Base-by-base conservation (phyloP, 192 early-diverging fungal genomes). In the Podila epicladia region DNA sequence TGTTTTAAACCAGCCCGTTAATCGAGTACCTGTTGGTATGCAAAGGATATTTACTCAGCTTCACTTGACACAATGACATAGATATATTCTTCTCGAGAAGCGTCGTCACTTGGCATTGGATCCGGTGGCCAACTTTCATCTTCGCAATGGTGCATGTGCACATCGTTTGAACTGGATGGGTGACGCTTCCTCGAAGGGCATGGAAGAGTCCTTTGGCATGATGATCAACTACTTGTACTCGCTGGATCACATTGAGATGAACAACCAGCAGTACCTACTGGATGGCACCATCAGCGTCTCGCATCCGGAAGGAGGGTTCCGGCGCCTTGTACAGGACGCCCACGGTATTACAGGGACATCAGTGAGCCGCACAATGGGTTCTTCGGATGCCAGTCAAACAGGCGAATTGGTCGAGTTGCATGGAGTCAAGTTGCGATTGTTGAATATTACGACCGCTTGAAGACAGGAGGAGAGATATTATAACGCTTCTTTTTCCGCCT, bases 221-320 rank as follows among this genome's bases (percentile, higher is more conserved):
- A 99, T 99, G 97, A 89, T 94, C 57, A 98, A 99, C 82, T 98
- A 97, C 79, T 89, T 94, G 65, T 98, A 98, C 75, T 80, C 92
- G 12, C 69, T 94, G 48, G 85, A 89, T 38, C 83, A 87, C 24
- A 85, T 97, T 64, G 95, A 97, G 78, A 82, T 83, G 59, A 97
- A 98, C 87, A 95, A 95, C 69, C 86, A 94, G 75, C 76, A 87
- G 33, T 94, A 94, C 71, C 74, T 92, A 17, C 79, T 82, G 5
- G 69, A 90, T 50, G 93, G 93, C 8, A 85, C 76, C 8, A 92
- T 94, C 55, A 89, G 85, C 22, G 78, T 89, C 9, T 76, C 76
- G 2, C 70, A 71, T 3, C 65, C 48, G 24, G 73, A 73, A 31
- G 53, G 50, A 0, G 65, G 53, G 0, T 69, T 80, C 57, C 26